Conservation (phyloP, 2,329 filamentous ascomycete species). For the Bipolaris cookei region DNA sequence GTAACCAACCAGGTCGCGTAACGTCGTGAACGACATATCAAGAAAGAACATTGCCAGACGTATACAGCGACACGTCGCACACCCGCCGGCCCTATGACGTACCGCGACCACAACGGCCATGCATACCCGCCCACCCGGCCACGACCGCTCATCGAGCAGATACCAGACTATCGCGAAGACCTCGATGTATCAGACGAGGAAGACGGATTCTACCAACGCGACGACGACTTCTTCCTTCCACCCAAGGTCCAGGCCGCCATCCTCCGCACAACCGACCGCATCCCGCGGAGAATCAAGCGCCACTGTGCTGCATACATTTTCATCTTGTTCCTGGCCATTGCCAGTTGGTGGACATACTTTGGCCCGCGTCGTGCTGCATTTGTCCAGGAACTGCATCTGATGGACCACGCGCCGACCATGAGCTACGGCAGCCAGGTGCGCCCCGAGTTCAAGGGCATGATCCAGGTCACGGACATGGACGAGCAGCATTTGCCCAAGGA, state of each 20-base stretch:
- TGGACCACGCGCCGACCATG: constrained; percentile 37
- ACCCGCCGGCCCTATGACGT: constrained; percentile 27
- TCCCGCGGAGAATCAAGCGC: constrained; percentile 47
- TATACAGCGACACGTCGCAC: neutral
- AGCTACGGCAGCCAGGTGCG: constrained; percentile 56
- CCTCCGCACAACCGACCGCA: constrained; percentile 30
- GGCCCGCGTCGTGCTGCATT: constrained; percentile 47
- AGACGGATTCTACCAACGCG: constrained; percentile 45
- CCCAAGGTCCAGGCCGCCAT: constrained; percentile 43
- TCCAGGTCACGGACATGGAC: constrained; percentile 59
- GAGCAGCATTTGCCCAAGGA: constrained; percentile 53
- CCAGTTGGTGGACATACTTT: constrained; percentile 48
- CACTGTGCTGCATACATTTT: constrained; percentile 42
- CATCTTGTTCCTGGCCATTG: constrained; percentile 37
- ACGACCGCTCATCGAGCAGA: constrained; percentile 41
- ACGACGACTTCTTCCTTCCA: constrained; percentile 44
- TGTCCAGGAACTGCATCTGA: constrained; percentile 42
- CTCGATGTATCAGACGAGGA: constrained; percentile 51
- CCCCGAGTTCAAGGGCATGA: constrained; percentile 58
- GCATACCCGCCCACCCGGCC: constrained; percentile 22
- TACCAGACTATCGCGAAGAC: constrained; percentile 32
- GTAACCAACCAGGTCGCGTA: neutral
- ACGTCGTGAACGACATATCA: neutral
- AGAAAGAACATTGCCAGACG: neutral
- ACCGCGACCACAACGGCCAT: constrained; percentile 25